These are phyloP conservation scores for Myrica gale DNA, from an alignment of 306 rosid species.

Conservation along the genomic window DNA sequence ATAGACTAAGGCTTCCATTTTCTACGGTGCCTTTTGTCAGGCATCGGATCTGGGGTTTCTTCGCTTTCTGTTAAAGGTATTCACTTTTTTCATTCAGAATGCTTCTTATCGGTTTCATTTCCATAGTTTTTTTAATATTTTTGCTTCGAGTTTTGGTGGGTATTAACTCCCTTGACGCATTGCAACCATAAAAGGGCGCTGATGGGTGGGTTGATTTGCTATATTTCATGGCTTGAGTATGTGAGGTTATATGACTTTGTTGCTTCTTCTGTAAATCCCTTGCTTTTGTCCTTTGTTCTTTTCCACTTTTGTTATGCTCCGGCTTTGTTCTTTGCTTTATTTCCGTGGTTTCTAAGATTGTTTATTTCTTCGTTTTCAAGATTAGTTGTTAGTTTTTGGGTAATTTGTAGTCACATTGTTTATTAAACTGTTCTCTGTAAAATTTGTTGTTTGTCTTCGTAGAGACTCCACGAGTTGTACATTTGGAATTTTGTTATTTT, in stretches of 20 bases:
- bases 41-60: conserved; percentile 70
- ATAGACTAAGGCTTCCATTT: conserved; percentile 8
- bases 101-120: background rate
- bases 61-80: conserved; percentile 47
- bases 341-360: conserved; percentile 5
- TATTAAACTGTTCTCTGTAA: background rate
- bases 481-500: background rate
- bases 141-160: conserved; percentile 20
- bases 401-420: conserved; percentile 26
- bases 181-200: background rate
- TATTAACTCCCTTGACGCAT: conserved; percentile 22
- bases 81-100: conserved; percentile 13
- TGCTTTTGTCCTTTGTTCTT: background rate
- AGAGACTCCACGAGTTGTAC: background rate
- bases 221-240: conserved; percentile 16
- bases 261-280: background rate
- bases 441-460: background rate
- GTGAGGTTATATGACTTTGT: background rate
- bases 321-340: conserved; percentile 16
- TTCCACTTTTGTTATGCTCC: background rate
- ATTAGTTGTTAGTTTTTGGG: conserved; percentile 25
- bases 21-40: conserved; percentile 26
- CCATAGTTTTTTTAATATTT: conserved; percentile 22
- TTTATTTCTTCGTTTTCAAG: conserved; percentile 11
- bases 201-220: conserved; percentile 9